phyloP scores from a whole-genome alignment of 257 asterid species.

The Solanum arcanum region DNA sequence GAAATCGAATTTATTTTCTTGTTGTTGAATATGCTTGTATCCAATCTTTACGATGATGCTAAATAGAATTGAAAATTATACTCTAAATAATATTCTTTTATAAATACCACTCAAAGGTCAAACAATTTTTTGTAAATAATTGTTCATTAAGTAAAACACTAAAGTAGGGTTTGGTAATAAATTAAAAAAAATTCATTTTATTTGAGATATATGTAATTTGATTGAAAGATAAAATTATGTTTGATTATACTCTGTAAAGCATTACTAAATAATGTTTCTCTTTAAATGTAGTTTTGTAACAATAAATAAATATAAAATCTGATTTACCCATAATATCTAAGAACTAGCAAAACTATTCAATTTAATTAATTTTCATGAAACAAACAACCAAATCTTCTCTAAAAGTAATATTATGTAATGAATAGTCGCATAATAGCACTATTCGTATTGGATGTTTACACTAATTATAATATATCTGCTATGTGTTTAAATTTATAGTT shows the following conservation, averaged over 20 bases:
- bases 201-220: not conserved
- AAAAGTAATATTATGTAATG: not conserved
- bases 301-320: not conserved
- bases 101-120: not conserved
- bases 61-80: not conserved
- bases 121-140: not conserved
- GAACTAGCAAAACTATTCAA: not conserved
- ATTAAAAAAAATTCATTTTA: not conserved
- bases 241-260: not conserved
- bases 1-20: not conserved
- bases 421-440: not conserved
- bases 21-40: not conserved
- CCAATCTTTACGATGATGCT: not conserved
- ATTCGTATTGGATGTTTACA: not conserved
- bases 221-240: not conserved
- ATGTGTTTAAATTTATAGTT: no score
- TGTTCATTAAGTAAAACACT: not conserved
- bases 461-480: no score
- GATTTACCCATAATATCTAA: not conserved
- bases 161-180: not conserved
- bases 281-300: no score
- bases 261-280: no score
- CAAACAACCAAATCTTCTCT: not conserved
- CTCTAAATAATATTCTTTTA: not conserved
- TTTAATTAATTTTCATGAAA: not conserved